These are phyloP conservation scores for Plasmodium inui DNA, from an alignment of 169 alveolate genomes.

Conservation along the genomic window DNA sequence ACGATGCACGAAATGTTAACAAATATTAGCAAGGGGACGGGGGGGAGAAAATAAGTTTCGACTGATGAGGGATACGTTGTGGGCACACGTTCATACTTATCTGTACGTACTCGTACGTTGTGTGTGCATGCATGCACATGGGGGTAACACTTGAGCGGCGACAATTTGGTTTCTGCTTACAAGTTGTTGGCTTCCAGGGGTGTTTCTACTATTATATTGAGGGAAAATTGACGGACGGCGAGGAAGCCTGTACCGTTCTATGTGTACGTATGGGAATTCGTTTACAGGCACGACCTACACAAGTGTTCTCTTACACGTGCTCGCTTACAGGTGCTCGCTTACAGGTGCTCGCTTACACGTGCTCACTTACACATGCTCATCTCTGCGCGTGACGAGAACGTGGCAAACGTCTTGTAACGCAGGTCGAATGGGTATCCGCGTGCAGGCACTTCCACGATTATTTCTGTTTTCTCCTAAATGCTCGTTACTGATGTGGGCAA, in stretches of 20 bases:
- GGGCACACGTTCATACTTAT: background rate
- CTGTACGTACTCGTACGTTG: background rate
- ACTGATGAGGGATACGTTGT: background rate
- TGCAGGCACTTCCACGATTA: background rate
- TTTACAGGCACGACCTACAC: background rate
- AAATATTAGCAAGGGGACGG: background rate
- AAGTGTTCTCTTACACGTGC: background rate
- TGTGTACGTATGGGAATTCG: background rate
- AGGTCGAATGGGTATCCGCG: background rate
- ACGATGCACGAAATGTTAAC: background rate
- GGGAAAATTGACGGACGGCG: background rate
- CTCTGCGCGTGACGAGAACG: background rate
- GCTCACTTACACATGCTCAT: background rate
- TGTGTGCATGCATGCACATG: constrained; percentile 5
- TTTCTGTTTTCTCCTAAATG: background rate
- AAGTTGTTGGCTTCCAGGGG: background rate
- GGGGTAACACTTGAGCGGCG: background rate
- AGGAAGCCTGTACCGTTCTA: background rate
- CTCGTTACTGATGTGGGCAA: background rate
- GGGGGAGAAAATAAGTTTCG: background rate
- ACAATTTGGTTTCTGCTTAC: background rate
- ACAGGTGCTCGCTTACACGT: background rate
- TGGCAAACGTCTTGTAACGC: background rate
- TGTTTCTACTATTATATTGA: background rate
- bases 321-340: background rate